Evolutionary conservation across 2,329 filamentous ascomycete genomes (phyloP), one percentile per base, ranked within the genome.

Genomic region (Esteya vermicola): DNA sequence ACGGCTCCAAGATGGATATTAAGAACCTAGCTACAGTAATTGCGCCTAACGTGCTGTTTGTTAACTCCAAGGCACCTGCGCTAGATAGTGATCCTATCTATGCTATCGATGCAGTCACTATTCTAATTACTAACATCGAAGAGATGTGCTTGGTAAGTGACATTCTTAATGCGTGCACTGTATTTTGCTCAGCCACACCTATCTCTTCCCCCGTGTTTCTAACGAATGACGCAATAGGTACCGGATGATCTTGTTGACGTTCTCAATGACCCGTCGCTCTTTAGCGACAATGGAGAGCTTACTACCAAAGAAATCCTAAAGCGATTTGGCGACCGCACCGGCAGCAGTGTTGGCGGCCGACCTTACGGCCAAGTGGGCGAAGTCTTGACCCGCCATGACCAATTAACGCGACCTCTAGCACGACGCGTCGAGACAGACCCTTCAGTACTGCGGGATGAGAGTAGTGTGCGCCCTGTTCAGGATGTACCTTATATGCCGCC

Each of bases 21-120:
- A 86, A 93, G 64, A 98, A 98, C 54, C 72, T 98, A 47, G 85
- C 91, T 4, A 96, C 93, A 4, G 91, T 98, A 47, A 95, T 98
- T 58, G 88, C 89, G 6, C 91, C 91, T 0, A 98, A 98, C 52
- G 85, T 98, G 45, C 70, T 95, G 12, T 88, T 83, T 51, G 83
- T 80, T 48, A 68, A 67, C 48, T 62, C 72, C 32, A 81, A 79
- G 55, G 70, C 68, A 36, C 67, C 72, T 7, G 75, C 73, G 33
- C 73, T 86, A 47, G 89, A 93, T 50, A 78, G 79, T 52, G 86
- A 94, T 50, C 91, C 86, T 45, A 95, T 96, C 64, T 73, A 83
- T 52, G 86, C 89, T 23, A 95, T 98, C 45, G 84, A 91, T 52
- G 88, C 91, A 14, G 85, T 98, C 21, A 82, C 93, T 57, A 79